phyloP scores from a whole-genome alignment of 306 rosid species.

The Prunus mira region DNA sequence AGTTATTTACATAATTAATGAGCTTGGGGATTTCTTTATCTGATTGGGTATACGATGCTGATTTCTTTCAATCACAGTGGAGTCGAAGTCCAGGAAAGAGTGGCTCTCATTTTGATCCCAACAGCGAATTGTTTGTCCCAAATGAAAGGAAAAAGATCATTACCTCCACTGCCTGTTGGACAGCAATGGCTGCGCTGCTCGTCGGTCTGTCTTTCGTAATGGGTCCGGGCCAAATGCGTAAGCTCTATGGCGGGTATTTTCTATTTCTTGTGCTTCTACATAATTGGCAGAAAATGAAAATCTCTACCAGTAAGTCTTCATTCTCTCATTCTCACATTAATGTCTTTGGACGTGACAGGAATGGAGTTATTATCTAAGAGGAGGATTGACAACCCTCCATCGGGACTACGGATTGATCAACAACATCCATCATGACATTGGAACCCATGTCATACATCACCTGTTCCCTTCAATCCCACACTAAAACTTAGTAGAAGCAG shows the following conservation, averaged over 20 bases:
- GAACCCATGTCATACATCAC: slow-evolving; percentile 61
- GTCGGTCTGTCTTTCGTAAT: slow-evolving; percentile 58
- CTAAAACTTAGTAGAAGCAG: slow-evolving; percentile 70
- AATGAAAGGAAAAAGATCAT: slow-evolving; percentile 71
- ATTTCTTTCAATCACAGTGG: slow-evolving; percentile 55
- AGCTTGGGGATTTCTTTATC: background rate
- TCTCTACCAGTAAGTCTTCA: background rate
- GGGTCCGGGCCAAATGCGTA: slow-evolving; percentile 85
- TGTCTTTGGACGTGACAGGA: slow-evolving; percentile 37
- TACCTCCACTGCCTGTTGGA: slow-evolving; percentile 84
- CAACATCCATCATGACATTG: slow-evolving; percentile 22
- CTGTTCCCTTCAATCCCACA: slow-evolving; percentile 64
- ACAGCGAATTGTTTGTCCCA: slow-evolving; percentile 66
- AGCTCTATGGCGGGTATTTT: slow-evolving; percentile 80
- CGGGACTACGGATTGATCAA: slow-evolving; percentile 79
- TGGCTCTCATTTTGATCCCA: slow-evolving; percentile 84
- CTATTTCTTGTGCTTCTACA: slow-evolving; percentile 5
- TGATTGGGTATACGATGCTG: slow-evolving; percentile 1
- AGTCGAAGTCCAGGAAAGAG: slow-evolving; percentile 87
- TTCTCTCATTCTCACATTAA: background rate
- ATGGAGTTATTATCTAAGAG: slow-evolving; percentile 61
- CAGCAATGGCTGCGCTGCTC: slow-evolving; percentile 87
- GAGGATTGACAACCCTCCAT: slow-evolving; percentile 61
- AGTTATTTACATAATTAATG: background rate
- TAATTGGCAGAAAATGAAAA: background rate